Evolutionary conservation across 768 basidiomycete species (phyloP).

Genomic region (Trametes cingulata): DNA sequence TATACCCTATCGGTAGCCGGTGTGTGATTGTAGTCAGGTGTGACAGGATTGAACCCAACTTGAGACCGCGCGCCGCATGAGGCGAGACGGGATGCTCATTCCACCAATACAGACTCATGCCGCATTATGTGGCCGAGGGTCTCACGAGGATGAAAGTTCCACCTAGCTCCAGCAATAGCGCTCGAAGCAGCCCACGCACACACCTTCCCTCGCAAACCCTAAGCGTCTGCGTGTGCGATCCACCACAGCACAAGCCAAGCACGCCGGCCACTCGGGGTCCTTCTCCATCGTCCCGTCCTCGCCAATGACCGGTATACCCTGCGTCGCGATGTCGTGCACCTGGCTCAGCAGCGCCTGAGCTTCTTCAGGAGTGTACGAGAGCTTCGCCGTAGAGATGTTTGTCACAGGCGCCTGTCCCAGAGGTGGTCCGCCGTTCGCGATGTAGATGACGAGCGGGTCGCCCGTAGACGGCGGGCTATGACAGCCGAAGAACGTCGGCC

Average conservation of each 20-base stretch:
- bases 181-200: conserved; percentile 32
- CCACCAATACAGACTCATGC: no score
- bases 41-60: no score
- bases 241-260: conserved; percentile 69
- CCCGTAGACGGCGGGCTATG: conserved; percentile 41
- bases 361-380: conserved; percentile 38
- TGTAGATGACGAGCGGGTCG: conserved; percentile 55
- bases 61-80: no score
- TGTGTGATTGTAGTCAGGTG: no score
- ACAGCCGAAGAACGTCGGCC: conserved; percentile 83
- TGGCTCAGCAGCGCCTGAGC: conserved; percentile 49
- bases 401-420: conserved; percentile 40
- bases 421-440: conserved; percentile 55
- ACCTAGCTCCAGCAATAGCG: conserved; percentile 34
- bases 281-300: conserved; percentile 26
- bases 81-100: no score
- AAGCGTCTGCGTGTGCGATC: conserved; percentile 34
- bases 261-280: conserved; percentile 59
- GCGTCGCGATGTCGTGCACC: conserved; percentile 44
- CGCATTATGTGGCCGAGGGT: no score
- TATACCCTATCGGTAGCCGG: no score
- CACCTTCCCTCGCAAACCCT: conserved; percentile 23
- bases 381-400: conserved; percentile 44
- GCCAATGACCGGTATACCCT: conserved; percentile 39
- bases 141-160: not conserved